A percentile compares a stretch with the other conserved stretches of the same genome.
phyloP scores from a whole-genome alignment of 2,329 filamentous ascomycete genomes.

The Pseudogymnoascus sp. region DNA sequence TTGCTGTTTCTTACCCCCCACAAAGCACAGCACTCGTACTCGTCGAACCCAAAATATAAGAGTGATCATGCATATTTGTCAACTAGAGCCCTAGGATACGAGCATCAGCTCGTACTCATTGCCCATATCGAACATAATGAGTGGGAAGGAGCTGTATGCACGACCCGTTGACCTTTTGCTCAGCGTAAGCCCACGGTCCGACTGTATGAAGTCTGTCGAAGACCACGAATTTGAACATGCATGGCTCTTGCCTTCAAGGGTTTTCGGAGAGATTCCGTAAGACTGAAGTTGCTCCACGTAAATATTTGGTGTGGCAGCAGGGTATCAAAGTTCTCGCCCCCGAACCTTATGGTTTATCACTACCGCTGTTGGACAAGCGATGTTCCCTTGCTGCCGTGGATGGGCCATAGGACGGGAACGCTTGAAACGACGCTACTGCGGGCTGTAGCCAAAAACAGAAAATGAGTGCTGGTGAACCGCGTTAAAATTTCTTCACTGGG shows the following conservation, averaged over 20 bases:
- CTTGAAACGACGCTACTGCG: conserved; percentile 5
- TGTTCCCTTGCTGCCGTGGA: neutral
- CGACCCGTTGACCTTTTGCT: neutral
- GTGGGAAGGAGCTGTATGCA: neutral
- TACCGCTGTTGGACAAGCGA: neutral
- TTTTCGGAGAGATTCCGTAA: neutral
- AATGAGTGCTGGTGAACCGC: neutral
- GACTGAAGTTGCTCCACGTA: neutral
- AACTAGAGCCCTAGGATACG: neutral
- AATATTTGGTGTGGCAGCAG: neutral
- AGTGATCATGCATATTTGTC: neutral
- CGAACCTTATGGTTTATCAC: conserved; percentile 1
- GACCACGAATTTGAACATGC: neutral
- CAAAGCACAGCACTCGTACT: neutral
- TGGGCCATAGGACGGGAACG: neutral
- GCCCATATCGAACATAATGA: neutral
- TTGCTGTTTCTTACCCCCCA: neutral
- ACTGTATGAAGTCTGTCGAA: neutral
- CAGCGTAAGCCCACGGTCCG: neutral
- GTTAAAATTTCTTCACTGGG: neutral
- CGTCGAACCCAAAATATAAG: neutral
- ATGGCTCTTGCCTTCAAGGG: neutral
- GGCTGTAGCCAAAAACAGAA: neutral
- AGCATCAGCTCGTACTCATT: neutral
- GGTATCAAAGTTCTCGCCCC: neutral